Evolutionary conservation across 345 rosid species (phyloP).

Genomic region (Corymbia maculata): DNA sequence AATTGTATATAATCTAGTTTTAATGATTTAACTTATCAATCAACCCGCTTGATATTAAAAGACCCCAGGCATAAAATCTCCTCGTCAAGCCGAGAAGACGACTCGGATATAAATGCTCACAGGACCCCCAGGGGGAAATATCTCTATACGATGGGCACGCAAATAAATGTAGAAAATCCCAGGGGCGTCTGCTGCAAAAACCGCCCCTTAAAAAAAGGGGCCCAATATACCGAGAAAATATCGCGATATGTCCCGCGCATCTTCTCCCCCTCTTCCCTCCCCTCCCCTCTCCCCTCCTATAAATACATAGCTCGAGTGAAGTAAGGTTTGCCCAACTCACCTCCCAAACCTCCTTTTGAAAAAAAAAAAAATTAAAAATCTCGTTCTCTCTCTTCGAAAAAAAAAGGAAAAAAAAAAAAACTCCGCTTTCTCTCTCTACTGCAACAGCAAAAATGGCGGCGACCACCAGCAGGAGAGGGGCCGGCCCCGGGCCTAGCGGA

Average conservation of each 20-base stretch:
- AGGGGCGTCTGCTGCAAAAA: background rate
- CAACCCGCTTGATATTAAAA: background rate
- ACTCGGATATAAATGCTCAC: background rate
- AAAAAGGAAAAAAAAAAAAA: background rate
- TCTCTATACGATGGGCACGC: background rate
- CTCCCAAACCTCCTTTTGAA: conserved; percentile 7
- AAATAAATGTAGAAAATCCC: background rate
- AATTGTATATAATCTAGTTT: background rate
- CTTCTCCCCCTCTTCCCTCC: background rate
- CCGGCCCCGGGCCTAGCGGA: conserved; percentile 5
- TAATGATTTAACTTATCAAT: background rate
- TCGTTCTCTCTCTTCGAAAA: background rate
- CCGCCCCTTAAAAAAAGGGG: background rate
- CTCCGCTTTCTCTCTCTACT: background rate
- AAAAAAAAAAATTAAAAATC: background rate
- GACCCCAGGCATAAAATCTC: background rate
- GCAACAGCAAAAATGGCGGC: conserved; percentile 31
- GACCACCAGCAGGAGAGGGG: conserved; percentile 26
- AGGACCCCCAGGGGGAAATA: background rate
- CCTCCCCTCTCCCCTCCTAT: conserved; percentile 33
- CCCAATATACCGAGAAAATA: background rate
- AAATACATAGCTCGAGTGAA: conserved; percentile 28
- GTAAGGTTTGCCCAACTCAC: conserved; percentile 41
- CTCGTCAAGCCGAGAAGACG: background rate
- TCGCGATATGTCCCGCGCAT: background rate